These are phyloP conservation scores for Acacia confusa DNA, from an alignment of 306 rosid genomes.

Conservation along the genomic window DNA sequence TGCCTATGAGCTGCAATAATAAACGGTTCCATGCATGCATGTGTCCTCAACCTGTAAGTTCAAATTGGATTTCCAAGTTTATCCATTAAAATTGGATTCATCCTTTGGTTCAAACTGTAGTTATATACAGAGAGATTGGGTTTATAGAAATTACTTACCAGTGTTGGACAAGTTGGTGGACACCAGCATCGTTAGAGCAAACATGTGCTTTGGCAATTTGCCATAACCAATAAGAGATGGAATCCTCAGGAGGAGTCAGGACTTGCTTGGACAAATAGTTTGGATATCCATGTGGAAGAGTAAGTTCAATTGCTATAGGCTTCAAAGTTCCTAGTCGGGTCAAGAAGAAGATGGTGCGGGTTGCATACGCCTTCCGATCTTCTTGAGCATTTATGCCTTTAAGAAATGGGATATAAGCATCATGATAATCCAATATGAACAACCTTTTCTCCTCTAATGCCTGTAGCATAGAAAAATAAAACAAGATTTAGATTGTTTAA, in stretches of 20 bases:
- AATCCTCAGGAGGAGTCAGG: constrained; percentile 41
- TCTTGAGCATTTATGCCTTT: constrained; percentile 36
- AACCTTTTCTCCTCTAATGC: constrained; percentile 38
- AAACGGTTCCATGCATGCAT: constrained; percentile 48
- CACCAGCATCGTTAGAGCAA: constrained; percentile 40
- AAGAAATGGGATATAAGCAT: constrained; percentile 38
- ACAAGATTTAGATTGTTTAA: background rate
- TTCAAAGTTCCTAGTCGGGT: constrained; percentile 33
- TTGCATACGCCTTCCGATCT: constrained; percentile 44
- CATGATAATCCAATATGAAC: constrained; percentile 43
- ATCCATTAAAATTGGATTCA: background rate
- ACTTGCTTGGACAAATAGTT: constrained; percentile 32
- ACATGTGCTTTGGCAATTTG: constrained; percentile 45
- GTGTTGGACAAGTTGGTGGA: constrained; percentile 49
- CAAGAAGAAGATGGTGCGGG: constrained; percentile 12
- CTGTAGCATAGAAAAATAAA: background rate
- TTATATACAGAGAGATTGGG: background rate
- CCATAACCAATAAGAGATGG: constrained; percentile 46
- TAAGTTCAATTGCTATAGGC: constrained; percentile 41
- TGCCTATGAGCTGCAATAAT: constrained; percentile 42
- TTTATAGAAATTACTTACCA: constrained; percentile 26
- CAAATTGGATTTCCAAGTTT: background rate
- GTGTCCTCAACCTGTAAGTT: constrained; percentile 42
- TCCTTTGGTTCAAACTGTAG: background rate
- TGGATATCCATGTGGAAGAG: constrained; percentile 24